Conservation (phyloP, 345 rosid genomes). For the Eucalyptus erythrocorys region DNA sequence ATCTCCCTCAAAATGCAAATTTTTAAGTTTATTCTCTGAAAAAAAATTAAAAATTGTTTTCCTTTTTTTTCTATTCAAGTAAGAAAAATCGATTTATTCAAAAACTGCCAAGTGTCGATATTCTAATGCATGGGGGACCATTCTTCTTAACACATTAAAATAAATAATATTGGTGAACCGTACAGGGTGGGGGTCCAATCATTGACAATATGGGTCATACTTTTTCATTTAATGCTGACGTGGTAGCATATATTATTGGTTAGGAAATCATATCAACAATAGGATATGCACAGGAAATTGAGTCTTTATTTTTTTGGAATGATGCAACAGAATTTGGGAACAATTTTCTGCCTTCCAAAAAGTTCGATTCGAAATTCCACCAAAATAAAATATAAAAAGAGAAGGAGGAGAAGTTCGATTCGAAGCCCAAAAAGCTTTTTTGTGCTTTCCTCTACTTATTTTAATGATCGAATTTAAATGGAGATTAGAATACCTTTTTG, state of each 20-base stretch:
- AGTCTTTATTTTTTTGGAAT: not conserved
- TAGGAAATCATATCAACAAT: not conserved
- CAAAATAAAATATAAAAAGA: not conserved
- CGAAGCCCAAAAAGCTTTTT: not conserved
- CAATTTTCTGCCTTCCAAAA: not conserved
- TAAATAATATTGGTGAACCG: not conserved
- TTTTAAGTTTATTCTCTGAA: not conserved
- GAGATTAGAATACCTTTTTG: not conserved
- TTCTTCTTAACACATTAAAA: not conserved
- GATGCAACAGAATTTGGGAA: not conserved
- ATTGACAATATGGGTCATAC: not conserved
- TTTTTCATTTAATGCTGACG: not conserved
- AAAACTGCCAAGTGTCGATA: not conserved
- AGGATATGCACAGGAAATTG: not conserved
- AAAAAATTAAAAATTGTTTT: not conserved
- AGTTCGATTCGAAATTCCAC: not conserved
- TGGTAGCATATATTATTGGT: not conserved
- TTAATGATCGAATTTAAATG: not conserved
- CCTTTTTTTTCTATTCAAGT: not conserved
- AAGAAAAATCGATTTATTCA: not conserved
- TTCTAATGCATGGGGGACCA: not conserved
- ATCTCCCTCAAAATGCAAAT: not conserved
- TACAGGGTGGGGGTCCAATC: not conserved
- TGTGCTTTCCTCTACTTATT: not conserved
- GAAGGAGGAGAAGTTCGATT: not conserved